A percentile compares a stretch with the other conserved stretches of the same genome.
Evolutionary conservation across 257 asterid genomes (phyloP).

Genomic region (Rauvolfia tetraphylla): DNA sequence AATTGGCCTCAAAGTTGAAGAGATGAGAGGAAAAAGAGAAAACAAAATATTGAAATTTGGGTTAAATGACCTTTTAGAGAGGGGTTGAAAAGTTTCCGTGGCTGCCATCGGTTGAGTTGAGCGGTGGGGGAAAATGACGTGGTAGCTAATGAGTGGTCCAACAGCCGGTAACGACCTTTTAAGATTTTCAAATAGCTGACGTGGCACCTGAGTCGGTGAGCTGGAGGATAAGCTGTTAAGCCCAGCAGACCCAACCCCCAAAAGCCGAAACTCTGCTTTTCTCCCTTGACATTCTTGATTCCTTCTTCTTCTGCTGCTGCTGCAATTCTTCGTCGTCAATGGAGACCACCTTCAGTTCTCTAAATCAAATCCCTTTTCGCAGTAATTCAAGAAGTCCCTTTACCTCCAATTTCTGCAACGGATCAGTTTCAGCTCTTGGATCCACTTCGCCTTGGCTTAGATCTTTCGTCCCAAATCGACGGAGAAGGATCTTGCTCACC

Average conservation of each 20-base stretch:
- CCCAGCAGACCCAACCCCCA: conserved; percentile 12
- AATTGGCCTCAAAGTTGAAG: no score
- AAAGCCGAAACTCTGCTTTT: background rate
- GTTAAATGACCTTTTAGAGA: no score
- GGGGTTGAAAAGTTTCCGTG: no score
- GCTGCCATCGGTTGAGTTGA: background rate
- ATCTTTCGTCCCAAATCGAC: conserved; percentile 28
- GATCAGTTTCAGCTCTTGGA: conserved; percentile 46
- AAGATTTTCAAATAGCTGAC: conserved; percentile 18
- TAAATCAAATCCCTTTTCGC: conserved; percentile 35
- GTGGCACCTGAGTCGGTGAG: conserved; percentile 15
- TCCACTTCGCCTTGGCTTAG: conserved; percentile 31
- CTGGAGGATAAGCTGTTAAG: conserved; percentile 44
- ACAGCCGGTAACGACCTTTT: conserved; percentile 5
- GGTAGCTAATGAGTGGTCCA: conserved; percentile 21
- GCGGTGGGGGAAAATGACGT: conserved; percentile 18
- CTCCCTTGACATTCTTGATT: background rate
- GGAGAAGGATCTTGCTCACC: conserved; percentile 23
- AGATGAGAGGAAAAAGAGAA: no score
- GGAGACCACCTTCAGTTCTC: conserved; percentile 42
- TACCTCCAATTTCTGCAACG: conserved; percentile 28
- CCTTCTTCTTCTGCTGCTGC: conserved; percentile 21
- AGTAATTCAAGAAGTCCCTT: conserved; percentile 22
- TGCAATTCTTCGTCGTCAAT: conserved; percentile 30
- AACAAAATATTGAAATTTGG: no score